A percentile compares a stretch with the other conserved stretches of the same genome.
Conservation (phyloP, 1,284 basidiomycete genomes). For the Leccinum variabile region DNA sequence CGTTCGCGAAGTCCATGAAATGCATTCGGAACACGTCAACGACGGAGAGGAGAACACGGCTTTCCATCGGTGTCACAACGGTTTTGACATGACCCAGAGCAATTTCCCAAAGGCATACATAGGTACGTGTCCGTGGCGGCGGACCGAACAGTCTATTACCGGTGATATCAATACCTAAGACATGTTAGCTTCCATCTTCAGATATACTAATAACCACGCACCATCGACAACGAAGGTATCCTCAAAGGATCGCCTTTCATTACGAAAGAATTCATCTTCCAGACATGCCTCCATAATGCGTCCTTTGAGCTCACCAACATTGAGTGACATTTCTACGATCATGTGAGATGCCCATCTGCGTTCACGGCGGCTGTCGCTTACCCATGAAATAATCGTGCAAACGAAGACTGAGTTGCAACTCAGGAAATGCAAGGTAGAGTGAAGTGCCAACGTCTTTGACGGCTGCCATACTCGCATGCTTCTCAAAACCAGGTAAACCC, state of each 20-base stretch:
- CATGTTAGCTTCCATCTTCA: conserved; percentile 26
- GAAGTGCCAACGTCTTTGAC: conserved; percentile 50
- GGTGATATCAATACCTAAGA: conserved; percentile 71
- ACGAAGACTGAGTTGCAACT: conserved; percentile 74
- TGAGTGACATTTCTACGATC: conserved; percentile 72
- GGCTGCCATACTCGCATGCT: conserved; percentile 19
- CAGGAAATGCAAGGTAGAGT: conserved; percentile 59
- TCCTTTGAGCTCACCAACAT: conserved; percentile 61
- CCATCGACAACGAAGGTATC: conserved; percentile 65
- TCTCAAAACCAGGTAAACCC: conserved; percentile 72
- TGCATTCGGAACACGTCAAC: conserved; percentile 64
- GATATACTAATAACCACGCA: conserved; percentile 30
- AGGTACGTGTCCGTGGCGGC: conserved; percentile 79
- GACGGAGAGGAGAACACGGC: conserved; percentile 52
- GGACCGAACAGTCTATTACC: conserved; percentile 88
- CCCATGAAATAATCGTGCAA: conserved; percentile 88
- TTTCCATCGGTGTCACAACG: conserved; percentile 57
- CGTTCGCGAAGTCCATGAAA: conserved; percentile 75
- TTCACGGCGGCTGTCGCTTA: conserved; percentile 36
- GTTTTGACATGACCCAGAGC: conserved; percentile 62
- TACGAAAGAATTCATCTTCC: conserved; percentile 43
- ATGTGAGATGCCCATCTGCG: conserved; percentile 3
- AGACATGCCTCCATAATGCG: conserved; percentile 50
- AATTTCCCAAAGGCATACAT: conserved; percentile 90
- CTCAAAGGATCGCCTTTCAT: conserved; percentile 26